Conservation (phyloP, 805 yeast species). For the Kodamaea hsintzibuensis region DNA sequence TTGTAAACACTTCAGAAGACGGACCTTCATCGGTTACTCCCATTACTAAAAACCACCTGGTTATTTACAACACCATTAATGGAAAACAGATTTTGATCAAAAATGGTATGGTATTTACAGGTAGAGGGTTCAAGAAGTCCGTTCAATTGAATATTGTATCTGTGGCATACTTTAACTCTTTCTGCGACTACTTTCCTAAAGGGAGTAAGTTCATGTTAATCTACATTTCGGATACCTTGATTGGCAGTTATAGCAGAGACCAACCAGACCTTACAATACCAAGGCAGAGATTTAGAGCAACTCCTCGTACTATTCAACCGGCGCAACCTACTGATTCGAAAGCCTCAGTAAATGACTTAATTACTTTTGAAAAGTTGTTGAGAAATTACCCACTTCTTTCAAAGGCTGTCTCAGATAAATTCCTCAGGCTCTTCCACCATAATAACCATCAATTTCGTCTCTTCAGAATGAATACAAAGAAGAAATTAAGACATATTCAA, state of each 20-base stretch:
- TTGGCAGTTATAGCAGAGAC: conserved; percentile 13
- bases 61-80: conserved; percentile 54
- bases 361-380: conserved; percentile 39
- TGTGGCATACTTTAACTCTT: conserved; percentile 52
- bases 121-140: conserved; percentile 56
- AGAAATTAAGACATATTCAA: conserved; percentile 25
- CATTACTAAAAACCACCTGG: conserved; percentile 35
- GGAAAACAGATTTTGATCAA: conserved; percentile 57
- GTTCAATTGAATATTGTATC: conserved; percentile 44
- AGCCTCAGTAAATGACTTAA: not conserved
- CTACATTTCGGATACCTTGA: conserved; percentile 56
- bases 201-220: conserved; percentile 58
- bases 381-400: conserved; percentile 42
- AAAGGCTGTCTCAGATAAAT: conserved; percentile 39
- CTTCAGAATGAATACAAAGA: conserved; percentile 31
- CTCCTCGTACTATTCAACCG: not conserved
- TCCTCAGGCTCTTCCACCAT: conserved; percentile 41
- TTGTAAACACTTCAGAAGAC: conserved; percentile 40
- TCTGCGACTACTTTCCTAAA: conserved; percentile 59
- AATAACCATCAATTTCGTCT: conserved; percentile 34
- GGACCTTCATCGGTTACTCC: conserved; percentile 24
- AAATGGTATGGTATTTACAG: conserved; percentile 54
- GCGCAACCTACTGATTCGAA: not conserved
- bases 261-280: not conserved
- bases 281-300: not conserved